Evolutionary conservation across 306 rosid genomes (phyloP), one percentile per base, ranked within the genome.

Genomic region (Benincasa hispida): DNA sequence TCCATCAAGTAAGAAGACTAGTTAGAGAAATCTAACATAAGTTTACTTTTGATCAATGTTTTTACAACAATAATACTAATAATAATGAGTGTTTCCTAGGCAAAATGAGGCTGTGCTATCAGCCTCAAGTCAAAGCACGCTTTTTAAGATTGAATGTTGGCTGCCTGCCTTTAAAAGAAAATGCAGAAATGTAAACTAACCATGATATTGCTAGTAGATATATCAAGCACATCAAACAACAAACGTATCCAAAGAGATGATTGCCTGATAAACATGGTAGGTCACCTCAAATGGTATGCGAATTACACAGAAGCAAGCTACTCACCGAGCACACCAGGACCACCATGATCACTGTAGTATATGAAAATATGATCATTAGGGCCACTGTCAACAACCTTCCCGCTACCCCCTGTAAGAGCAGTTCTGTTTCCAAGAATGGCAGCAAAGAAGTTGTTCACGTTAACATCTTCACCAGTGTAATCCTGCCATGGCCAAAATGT

Each of bases 321-420:
- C 98, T 92, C 79, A 95, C 99, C 98, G 59, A 95, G 98, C 55
- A 90, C 87, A 27, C 98, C 99, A n/a, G 98, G 91, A 81, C 98
- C 99, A 21, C 99, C 99, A 75, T 95, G 99, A 73, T 95, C 99
- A 27, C 87, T 79, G 22, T 90, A 95, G 83, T 72, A 95, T 48
- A 95, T 75, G 80, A 95, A 95, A 78, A 95, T 92, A 78, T 88
- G 99, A 85, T 95, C 99, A 62, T 89, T 75, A 50, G 99, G 99
- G 54, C 99, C 98, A 47, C 98, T 95, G 70, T 92, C 87, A 55
- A 92, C 96, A 79, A 95, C 98, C 76, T 95, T 95, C 72, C 98
- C 98, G 57, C 97, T 95, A 68, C 99, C 98, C 79, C 98, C 97
- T 0, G 85, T 83, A 37, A 92, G 85, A 76, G 97, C 98, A 22